phyloP scores from a whole-genome alignment of 1,139 yeast species.

The Diutina siamensis region DNA sequence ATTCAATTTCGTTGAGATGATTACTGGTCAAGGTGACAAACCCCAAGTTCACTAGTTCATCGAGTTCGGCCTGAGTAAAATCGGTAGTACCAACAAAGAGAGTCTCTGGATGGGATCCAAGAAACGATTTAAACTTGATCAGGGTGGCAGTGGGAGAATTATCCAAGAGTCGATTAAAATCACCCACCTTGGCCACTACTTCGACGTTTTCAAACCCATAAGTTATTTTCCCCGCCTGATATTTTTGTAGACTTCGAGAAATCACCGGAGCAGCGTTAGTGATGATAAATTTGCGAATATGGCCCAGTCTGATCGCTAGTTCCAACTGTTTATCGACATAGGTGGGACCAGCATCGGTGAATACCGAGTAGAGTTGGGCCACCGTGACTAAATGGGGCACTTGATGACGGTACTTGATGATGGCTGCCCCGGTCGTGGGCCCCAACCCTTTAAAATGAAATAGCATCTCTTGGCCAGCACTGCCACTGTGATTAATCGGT shows the following conservation, averaged over 20 bases:
- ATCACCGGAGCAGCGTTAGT: constrained; percentile 36
- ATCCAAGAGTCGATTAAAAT: constrained; percentile 15
- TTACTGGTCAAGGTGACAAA: constrained; percentile 42
- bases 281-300: constrained; percentile 27
- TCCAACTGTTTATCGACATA: constrained; percentile 34
- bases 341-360: constrained; percentile 28
- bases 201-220: constrained; percentile 38
- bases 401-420: constrained; percentile 23
- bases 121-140: constrained; percentile 16
- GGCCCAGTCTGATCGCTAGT: constrained; percentile 22
- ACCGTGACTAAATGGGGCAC: constrained; percentile 25
- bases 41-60: constrained; percentile 36
- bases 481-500: too few relatives aligned
- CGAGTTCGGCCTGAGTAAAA: constrained; percentile 18
- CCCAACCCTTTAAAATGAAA: neutral
- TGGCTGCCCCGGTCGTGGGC: constrained; percentile 16
- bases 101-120: constrained; percentile 19
- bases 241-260: constrained; percentile 21
- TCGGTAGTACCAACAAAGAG: constrained; percentile 20
- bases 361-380: constrained; percentile 32
- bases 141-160: constrained; percentile 7
- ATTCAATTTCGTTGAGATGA: constrained; percentile 35
- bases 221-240: constrained; percentile 21
- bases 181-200: constrained; percentile 19
- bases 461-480: neutral